Percentiles rank a stretch among this genome's conserved stretches.
Conservation (phyloP, 1,139 yeast species). For the Zygotorulaspora mrakii region DNA sequence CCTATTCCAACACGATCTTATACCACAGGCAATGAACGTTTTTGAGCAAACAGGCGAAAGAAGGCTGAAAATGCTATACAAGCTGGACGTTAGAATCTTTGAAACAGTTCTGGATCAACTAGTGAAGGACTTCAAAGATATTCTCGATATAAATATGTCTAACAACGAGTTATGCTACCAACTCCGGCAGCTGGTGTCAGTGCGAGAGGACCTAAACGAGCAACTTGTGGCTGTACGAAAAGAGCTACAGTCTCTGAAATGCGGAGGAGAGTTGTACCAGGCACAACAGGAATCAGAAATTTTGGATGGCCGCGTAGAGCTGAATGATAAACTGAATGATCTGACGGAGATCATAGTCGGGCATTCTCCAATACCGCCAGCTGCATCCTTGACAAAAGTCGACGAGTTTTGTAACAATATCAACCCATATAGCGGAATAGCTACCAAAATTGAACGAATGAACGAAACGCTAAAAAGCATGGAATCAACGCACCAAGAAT, state of each 20-base stretch:
- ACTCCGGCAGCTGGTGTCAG: constrained; percentile 19
- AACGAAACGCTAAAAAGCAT: constrained; percentile 15
- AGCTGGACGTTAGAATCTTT: constrained; percentile 31
- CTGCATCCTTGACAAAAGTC: constrained; percentile 5
- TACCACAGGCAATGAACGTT: constrained; percentile 23
- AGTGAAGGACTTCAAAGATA: constrained; percentile 28
- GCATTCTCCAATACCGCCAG: not conserved
- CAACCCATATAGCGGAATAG: constrained; percentile 26
- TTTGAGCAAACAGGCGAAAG: constrained; percentile 19
- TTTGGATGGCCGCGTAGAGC: constrained; percentile 16
- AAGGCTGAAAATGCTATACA: constrained; percentile 22
- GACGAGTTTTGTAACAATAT: constrained; percentile 15
- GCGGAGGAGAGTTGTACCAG: constrained; percentile 21
- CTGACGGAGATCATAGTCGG: constrained; percentile 13
- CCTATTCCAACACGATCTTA: constrained; percentile 22
- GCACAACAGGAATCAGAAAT: constrained; percentile 16
- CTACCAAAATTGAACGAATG: constrained; percentile 17
- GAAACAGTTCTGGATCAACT: constrained; percentile 20
- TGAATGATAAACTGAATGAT: constrained; percentile 20
- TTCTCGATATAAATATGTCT: constrained; percentile 32
- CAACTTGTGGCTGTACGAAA: constrained; percentile 22
- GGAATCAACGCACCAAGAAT: constrained; percentile 3
- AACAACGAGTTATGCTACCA: constrained; percentile 33
- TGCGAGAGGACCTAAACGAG: constrained; percentile 21
- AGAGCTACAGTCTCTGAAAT: constrained; percentile 16